Evolutionary conservation across 2,329 filamentous ascomycete species (phyloP).

Genomic region (Fusarium pseudocircinatum): DNA sequence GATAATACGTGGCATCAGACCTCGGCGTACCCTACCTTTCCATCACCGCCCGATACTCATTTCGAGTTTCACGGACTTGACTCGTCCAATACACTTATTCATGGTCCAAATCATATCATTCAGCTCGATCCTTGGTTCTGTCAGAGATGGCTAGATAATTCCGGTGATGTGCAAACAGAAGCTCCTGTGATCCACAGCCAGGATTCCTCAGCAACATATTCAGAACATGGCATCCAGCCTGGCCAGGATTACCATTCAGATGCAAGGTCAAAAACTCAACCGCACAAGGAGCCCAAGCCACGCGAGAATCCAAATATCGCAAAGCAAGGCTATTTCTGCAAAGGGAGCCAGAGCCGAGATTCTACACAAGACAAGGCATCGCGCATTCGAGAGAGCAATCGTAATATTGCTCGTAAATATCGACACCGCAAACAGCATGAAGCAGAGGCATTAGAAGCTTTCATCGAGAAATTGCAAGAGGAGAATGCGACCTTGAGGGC

Average conservation of each 20-base stretch:
- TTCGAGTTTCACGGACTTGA: background rate
- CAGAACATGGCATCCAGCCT: too few species aligned
- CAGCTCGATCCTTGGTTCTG: background rate
- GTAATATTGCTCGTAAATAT: background rate
- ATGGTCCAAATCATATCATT: fast-evolving
- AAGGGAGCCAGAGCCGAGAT: background rate
- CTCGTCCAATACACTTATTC: fast-evolving
- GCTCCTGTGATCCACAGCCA: too few species aligned
- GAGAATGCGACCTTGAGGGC: background rate
- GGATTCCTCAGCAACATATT: too few species aligned
- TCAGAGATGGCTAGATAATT: background rate
- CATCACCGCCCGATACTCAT: background rate
- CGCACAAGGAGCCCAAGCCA: fast-evolving
- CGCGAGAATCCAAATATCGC: too few species aligned
- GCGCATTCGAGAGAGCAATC: background rate
- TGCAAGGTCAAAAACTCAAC: background rate
- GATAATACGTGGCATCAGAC: background rate
- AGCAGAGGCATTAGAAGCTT: background rate
- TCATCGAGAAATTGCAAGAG: fast-evolving
- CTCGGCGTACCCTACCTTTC: background rate
- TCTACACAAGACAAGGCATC: background rate
- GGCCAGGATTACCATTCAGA: too few species aligned
- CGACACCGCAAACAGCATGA: background rate
- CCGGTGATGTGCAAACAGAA: background rate
- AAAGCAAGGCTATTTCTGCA: background rate